A percentile compares a stretch with the other conserved stretches of the same genome.
Conservation (phyloP, 1,284 basidiomycete genomes). For the Leccinum holopus region DNA sequence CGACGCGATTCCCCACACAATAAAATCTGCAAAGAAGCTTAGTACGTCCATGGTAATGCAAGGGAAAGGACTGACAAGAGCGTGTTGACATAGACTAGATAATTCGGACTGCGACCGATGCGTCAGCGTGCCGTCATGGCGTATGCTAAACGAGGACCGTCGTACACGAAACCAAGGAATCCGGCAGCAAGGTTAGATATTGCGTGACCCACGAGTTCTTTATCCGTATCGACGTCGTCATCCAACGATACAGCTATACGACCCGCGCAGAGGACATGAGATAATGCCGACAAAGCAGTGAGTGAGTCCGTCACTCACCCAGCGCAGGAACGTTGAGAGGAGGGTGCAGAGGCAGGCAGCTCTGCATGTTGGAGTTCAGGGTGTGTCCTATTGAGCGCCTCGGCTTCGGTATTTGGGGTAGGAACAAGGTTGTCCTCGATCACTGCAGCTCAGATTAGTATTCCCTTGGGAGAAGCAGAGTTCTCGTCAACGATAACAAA, state of each 20-base stretch:
- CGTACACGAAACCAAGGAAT: conserved; percentile 76
- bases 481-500: no score
- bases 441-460: no score
- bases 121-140: conserved; percentile 9
- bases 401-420: no score
- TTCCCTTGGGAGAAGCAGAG: no score
- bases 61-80: conserved; percentile 56
- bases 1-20: conserved; percentile 81
- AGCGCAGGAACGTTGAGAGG: conserved; percentile 93
- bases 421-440: no score
- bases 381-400: no score
- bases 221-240: conserved; percentile 91
- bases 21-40: conserved; percentile 63
- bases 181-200: conserved; percentile 89
- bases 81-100: conserved; percentile 89
- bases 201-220: conserved; percentile 92
- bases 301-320: conserved; percentile 43
- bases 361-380: no score
- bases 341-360: conserved; percentile 55
- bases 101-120: conserved; percentile 58
- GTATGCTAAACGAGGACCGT: conserved; percentile 7
- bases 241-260: conserved; percentile 79
- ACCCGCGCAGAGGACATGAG: neutral
- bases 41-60: conserved; percentile 3
- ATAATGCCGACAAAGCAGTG: neutral